A percentile compares a stretch with the other conserved stretches of the same genome.
These are phyloP conservation scores for Erysimum cheiri DNA, from an alignment of 441 rosid species.

Conservation along the genomic window DNA sequence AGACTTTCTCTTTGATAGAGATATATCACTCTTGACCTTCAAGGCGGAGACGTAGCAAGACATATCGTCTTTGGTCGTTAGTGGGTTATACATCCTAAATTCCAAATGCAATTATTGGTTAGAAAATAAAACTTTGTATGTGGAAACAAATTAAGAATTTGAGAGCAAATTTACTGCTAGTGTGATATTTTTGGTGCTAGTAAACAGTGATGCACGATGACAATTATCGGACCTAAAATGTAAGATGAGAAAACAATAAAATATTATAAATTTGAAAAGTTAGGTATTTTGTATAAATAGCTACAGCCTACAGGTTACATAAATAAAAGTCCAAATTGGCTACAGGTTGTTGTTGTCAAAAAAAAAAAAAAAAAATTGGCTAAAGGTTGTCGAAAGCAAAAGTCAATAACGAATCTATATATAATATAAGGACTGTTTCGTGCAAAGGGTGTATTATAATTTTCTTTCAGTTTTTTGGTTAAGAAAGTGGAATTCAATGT, in stretches of 20 bases:
- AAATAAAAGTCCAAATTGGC: constrained; percentile 22
- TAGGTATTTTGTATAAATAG: constrained; percentile 8
- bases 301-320: too few species aligned
- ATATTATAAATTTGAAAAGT: background rate
- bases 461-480: background rate
- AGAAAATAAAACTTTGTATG: background rate
- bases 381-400: background rate
- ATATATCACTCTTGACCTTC: too few species aligned
- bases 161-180: background rate
- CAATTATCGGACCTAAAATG: background rate
- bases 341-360: background rate
- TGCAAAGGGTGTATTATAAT: background rate
- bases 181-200: background rate
- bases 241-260: background rate
- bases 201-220: background rate
- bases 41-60: constrained; percentile 25
- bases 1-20: too few species aligned
- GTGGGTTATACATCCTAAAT: background rate
- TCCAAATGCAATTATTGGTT: background rate
- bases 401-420: constrained; percentile 20
- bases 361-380: background rate
- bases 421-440: background rate
- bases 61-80: constrained; percentile 28
- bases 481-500: background rate
- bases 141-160: background rate